phyloP scores from a whole-genome alignment of 2,329 filamentous ascomycete species.

The Ceratocystis diversiconidia region DNA sequence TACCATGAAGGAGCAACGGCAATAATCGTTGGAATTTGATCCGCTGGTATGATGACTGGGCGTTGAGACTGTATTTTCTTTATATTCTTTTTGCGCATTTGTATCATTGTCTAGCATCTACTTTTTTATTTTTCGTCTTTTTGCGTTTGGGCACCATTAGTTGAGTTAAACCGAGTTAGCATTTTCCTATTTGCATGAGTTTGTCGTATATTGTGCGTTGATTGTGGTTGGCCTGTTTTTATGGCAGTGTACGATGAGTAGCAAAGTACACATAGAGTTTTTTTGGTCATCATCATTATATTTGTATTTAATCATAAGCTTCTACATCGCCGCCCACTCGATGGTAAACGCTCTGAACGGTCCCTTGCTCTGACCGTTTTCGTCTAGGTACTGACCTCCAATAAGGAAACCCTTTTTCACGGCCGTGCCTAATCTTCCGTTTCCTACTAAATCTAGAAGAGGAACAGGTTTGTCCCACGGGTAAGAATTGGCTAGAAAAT shows the following conservation, averaged over 20 bases:
- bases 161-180: background rate
- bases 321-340: constrained; percentile 85
- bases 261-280: background rate
- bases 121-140: background rate
- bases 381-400: constrained; percentile 45
- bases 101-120: background rate
- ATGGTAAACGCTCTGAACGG: constrained; percentile 63
- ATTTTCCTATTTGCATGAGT: too few relatives aligned
- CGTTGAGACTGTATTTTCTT: background rate
- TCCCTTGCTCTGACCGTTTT: constrained; percentile 24
- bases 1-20: constrained; percentile 40
- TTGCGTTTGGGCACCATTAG: background rate
- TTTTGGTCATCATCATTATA: background rate
- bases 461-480: constrained; percentile 81
- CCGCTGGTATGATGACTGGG: background rate
- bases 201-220: too few relatives aligned
- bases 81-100: constrained; percentile 12
- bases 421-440: constrained; percentile 76
- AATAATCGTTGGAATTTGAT: background rate
- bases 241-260: too few relatives aligned
- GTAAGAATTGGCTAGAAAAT: constrained; percentile 74
- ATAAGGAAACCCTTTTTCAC: constrained; percentile 94
- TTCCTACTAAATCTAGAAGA: constrained; percentile 71
- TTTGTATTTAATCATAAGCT: constrained; percentile 2
- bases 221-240: background rate